Conservation (phyloP, 768 basidiomycete genomes). For the Dioszegia aurantiaca region DNA sequence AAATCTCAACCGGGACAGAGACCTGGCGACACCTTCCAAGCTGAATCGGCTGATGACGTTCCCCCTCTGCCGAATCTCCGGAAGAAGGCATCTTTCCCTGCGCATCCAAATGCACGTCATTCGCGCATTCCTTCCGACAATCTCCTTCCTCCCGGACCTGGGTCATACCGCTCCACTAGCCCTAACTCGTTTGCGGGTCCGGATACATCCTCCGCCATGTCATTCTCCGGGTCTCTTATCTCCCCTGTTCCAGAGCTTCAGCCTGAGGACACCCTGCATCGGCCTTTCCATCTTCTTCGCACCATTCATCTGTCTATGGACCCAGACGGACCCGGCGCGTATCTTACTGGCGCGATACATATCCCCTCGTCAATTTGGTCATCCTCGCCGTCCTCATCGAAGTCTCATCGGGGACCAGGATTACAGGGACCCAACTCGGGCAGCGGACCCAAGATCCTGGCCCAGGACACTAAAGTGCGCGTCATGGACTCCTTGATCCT, state of each 20-base stretch:
- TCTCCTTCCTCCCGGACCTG: background rate
- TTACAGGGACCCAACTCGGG: background rate
- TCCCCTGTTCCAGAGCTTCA: constrained; percentile 44
- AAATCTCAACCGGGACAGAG: constrained; percentile 15
- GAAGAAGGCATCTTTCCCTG: constrained; percentile 13
- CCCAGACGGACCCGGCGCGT: constrained; percentile 26
- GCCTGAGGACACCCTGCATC: constrained; percentile 28
- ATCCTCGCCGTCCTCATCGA: constrained; percentile 3
- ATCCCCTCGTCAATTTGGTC: constrained; percentile 40
- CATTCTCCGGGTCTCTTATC: constrained; percentile 27
- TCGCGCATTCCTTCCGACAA: constrained; percentile 1
- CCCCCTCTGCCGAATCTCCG: constrained; percentile 11
- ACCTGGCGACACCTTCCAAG: constrained; percentile 10
- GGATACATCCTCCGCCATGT: constrained; percentile 7
- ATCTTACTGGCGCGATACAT: constrained; percentile 38
- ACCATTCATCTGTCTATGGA: constrained; percentile 36
- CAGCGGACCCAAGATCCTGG: constrained; percentile 27
- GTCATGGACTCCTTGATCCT: constrained; percentile 29
- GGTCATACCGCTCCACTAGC: constrained; percentile 5
- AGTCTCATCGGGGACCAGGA: background rate
- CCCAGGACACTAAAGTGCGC: constrained; percentile 38
- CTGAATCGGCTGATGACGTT: constrained; percentile 8
- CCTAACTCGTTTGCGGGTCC: constrained; percentile 6
- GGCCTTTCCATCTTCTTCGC: constrained; percentile 43
- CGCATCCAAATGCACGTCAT: background rate